Conservation (phyloP, 2,329 filamentous ascomycete species). For the Colletotrichum zoysiae region DNA sequence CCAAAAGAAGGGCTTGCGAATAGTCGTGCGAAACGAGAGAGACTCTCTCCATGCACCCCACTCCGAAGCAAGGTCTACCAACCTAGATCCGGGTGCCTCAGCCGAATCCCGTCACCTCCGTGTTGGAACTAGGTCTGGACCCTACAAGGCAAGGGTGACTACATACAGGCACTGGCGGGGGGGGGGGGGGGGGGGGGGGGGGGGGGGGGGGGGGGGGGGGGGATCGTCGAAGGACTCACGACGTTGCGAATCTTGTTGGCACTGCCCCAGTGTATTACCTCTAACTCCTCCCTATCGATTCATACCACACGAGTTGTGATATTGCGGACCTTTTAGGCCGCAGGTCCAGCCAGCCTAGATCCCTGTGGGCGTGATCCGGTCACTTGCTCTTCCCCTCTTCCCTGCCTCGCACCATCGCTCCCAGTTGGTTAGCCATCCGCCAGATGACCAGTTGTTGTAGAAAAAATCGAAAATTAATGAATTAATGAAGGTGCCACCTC, state of each 20-base stretch:
- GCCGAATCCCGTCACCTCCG: background rate
- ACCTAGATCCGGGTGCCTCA: too few species aligned
- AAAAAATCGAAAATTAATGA: background rate
- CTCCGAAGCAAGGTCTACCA: too few species aligned
- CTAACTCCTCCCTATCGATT: slow-evolving; percentile 1
- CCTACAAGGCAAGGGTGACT: background rate
- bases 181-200: too few species aligned
- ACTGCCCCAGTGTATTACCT: background rate
- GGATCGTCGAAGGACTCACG: too few species aligned
- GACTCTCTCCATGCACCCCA: slow-evolving; percentile 37
- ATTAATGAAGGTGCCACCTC: slow-evolving; percentile 1
- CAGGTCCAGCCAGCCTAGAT: background rate
- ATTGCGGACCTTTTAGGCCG: slow-evolving; percentile 5
- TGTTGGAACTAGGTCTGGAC: slow-evolving; percentile 3
- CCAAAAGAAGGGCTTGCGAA: too few species aligned
- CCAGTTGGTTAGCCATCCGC: background rate
- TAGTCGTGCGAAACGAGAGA: background rate
- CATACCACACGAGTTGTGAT: background rate
- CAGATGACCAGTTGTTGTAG: background rate
- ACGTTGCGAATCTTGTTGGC: too few species aligned
- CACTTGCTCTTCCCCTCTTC: too few species aligned
- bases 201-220: too few species aligned
- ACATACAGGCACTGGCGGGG: background rate
- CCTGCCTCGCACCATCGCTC: background rate
- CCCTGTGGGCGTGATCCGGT: background rate